A percentile compares a stretch with the other conserved stretches of the same genome.
These are phyloP conservation scores for Malus hybrid DNA, from an alignment of 331 rosid species.

Conservation along the genomic window DNA sequence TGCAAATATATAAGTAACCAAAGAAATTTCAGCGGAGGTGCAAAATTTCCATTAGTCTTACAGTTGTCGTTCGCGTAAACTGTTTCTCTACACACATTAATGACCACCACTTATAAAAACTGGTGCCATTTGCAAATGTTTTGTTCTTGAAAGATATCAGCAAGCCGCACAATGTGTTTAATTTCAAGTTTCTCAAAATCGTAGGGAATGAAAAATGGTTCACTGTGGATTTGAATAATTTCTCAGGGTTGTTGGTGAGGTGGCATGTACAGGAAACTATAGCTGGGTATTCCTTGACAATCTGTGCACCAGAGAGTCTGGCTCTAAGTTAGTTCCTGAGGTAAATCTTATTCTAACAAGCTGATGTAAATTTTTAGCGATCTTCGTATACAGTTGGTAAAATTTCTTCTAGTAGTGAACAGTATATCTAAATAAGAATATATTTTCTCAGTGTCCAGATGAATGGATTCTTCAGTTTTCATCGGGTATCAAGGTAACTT, in stretches of 20 bases:
- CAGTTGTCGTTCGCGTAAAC: too few species aligned
- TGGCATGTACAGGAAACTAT: slow-evolving; percentile 55
- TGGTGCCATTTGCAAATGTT: background rate
- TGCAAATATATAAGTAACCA: background rate
- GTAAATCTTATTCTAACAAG: slow-evolving; percentile 29
- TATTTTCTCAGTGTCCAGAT: slow-evolving; percentile 53
- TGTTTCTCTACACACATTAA: background rate
- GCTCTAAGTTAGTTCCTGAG: slow-evolving; percentile 27
- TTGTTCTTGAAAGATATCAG: background rate
- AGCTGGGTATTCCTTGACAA: slow-evolving; percentile 52
- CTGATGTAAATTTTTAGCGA: background rate
- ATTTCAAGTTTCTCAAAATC: background rate
- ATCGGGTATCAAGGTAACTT: slow-evolving; percentile 73
- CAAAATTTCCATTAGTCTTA: too few species aligned
- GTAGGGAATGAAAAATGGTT: background rate
- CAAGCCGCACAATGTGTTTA: background rate
- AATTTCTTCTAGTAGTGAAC: background rate
- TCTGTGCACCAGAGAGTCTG: slow-evolving; percentile 23
- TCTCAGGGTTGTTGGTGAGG: slow-evolving; percentile 69
- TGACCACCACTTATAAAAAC: background rate
- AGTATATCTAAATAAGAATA: slow-evolving; percentile 4
- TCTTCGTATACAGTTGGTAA: background rate
- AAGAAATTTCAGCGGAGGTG: background rate
- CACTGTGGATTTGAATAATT: slow-evolving; percentile 1
- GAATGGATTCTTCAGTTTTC: slow-evolving; percentile 86